Base-by-base conservation (phyloP, 805 yeast genomes). In the Maudiozyma saulgeensis region DNA sequence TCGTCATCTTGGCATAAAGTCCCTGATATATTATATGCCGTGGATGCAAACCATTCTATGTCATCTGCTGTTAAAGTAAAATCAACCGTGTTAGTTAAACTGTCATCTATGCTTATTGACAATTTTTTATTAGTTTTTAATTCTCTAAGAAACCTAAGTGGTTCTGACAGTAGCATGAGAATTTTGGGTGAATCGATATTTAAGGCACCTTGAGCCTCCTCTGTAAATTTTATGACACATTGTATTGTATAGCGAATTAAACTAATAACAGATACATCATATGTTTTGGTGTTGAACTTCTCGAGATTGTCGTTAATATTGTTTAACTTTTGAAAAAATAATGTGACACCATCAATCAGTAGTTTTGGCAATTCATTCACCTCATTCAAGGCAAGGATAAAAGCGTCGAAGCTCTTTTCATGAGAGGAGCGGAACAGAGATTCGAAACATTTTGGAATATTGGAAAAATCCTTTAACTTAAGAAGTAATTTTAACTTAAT, bases 21-120 rank as follows among this genome's bases (percentile, higher is more conserved):
- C 8, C 63, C 56, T 1, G 64, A 54, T 15, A 66, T 40, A 44
- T 69, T 71, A 47, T 66, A 70, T 1, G 69, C 55, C 6, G 61
- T 61, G 1, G 73, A 61, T 0, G 68, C 60, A 53, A 71, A 69
- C 76, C 76, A 72, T 52, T 67, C 72, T 19, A 68, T 52, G 42
- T 72, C 76, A 42, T 62, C 62, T 6, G 54, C 50, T 0, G 68
- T 56, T n/a, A 67, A 53, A 6, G 47, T 46, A 23, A 55, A 57
- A 12, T 18, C 34, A 13, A 18, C 50, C 35, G 25, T 31, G 3
- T 11, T 19, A 3, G 18, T 21, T 3, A 7, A 4, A 9, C 9
- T 46, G 49, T 43, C 41, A 12, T 34, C 42, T 16, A 7, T 7
- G 4, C 2, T 13, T 2, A 37, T 34, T 5, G 6, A 7, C 9